Percentiles rank a stretch among this genome's conserved stretches.
Evolutionary conservation across 106 monocot species (phyloP).

Genomic region (Apostasia ramifera): DNA sequence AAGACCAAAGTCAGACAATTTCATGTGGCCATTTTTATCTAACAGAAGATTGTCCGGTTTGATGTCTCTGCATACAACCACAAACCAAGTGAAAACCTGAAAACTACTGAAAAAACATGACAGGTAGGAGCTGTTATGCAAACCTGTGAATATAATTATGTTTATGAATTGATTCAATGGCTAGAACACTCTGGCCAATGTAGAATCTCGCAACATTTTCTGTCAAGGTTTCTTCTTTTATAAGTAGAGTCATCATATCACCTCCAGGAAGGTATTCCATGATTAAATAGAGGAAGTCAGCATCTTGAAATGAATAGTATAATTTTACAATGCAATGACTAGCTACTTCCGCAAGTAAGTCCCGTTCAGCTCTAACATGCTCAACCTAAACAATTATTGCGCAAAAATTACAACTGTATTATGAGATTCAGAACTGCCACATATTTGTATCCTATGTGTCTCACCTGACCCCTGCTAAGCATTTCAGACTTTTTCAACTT

Average conservation of each 20-base stretch:
- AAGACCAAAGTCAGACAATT: constrained; percentile 47
- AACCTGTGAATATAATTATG: constrained; percentile 96
- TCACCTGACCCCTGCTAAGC: constrained; percentile 34
- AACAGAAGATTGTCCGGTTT: constrained; percentile 52
- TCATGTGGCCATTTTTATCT: constrained; percentile 53
- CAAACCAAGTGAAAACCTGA: too few relatives aligned
- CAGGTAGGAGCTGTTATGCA: background rate
- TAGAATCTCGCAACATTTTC: constrained; percentile 90
- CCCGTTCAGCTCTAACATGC: constrained; percentile 90
- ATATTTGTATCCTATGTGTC: background rate
- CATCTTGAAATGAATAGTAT: constrained; percentile 96
- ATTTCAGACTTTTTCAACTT: constrained; percentile 42
- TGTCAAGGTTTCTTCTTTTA: constrained; percentile 86
- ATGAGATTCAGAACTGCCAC: too few relatives aligned
- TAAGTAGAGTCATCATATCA: constrained; percentile 94
- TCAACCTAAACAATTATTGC: constrained; percentile 26
- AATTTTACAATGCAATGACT: constrained; percentile 95
- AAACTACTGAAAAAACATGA: too few relatives aligned
- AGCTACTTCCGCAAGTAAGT: constrained; percentile 91
- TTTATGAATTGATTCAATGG: constrained; percentile 92
- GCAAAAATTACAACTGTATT: too few relatives aligned
- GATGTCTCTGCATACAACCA: constrained; percentile 28
- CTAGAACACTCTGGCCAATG: constrained; percentile 81
- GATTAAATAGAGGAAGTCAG: constrained; percentile 61
- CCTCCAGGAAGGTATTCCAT: constrained; percentile 46